Base-by-base conservation (phyloP, 345 rosid genomes). In the Linum trigynum region DNA sequence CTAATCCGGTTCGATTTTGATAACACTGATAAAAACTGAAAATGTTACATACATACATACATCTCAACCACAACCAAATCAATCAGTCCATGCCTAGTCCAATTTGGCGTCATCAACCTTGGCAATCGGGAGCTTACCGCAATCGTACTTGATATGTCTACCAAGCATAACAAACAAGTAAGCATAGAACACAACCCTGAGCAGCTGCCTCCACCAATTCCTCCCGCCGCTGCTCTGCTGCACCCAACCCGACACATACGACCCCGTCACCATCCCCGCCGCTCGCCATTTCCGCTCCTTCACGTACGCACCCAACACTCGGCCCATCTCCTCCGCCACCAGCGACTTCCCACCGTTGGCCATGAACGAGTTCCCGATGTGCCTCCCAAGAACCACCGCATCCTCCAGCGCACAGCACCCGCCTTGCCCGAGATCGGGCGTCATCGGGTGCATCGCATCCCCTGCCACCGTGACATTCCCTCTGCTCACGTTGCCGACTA, bases 401-500 rank as follows among this genome's bases (percentile, higher is more conserved):
- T 56, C 59, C 16, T 56, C 59, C 1, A 56, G 23, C 2, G 59
- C 59, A 16, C 17, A 56, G 3, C 59, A 14, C 17, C 59, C 59
- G n/a, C 59, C 59, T 2, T 56, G 59, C 2, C 59, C 59, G 4
- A 56, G 59, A 8, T 56, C 59, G 0, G 59, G 59, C 8, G 59
- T 56, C 59, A 56, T 56, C 2, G 59, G 59, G 35, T 56, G 59
- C 59, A 56, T 56, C 8, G 59, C 59, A n/a, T 56, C 59, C 1
- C 59, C 59, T 1, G 32, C 59, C 59, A 56, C 59, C 8, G 23
- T 16, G 35, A 56, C 59, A 3, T 35, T 35, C 36, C 59, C 59
- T 11, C 16, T 56, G 59, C 59, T 15, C 3, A 56, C 4, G 59
- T 16, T 56, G 5, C 59, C 59, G 8, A 56, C 23, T 0, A 35